Base-by-base conservation (phyloP, 306 rosid genomes). In the Trifolium repens region DNA sequence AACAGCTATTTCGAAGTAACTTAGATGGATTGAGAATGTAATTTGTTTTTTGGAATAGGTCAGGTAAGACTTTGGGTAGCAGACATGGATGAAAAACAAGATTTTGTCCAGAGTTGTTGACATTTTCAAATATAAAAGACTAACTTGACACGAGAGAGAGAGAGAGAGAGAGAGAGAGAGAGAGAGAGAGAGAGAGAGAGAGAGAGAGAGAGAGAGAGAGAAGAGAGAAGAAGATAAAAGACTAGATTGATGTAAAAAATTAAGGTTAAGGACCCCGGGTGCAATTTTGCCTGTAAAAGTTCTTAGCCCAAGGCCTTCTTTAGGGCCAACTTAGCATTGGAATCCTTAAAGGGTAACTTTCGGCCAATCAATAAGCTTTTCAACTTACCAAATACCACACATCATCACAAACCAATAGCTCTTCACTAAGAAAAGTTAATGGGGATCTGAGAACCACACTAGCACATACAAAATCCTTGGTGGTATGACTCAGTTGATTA, bases 331-430 rank as follows among this genome's bases (percentile, higher is more conserved):
- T 53, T 44, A 60, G 42, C 17, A 67, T 4, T 24, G 53, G 43
- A 47, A 69, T 42, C 70, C 63, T 47, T 37, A 59, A 24, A 24
- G 46, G 30, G 17, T 49, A 40, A 37, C 73, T 27, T 78, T 32
- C 47, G 26, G 53, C 58, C 65, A 73, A 10, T 44, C 58, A 61
- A 69, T 43, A 82, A 67, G 57, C 72, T 60, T 47, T 75, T 74
- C 27, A 50, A 74, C 60, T 73, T 17, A 14, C 70, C 49, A 32
- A 70, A 47, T 27, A 37, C 50, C 10, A 40, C 50, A 72, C 47
- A 75, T 39, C 67, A 75, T 52, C 67, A 75, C 14, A 47, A 47
- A 63, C 47, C 73, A 70, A 74, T 66, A 69, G 58, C 49, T 12
- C 66, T 60, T 11, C 65, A 63, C 72, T 64, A 69, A 8, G 55